phyloP scores from a whole-genome alignment of 192 early-diverging fungal genomes.

The Coemansia sp. region DNA sequence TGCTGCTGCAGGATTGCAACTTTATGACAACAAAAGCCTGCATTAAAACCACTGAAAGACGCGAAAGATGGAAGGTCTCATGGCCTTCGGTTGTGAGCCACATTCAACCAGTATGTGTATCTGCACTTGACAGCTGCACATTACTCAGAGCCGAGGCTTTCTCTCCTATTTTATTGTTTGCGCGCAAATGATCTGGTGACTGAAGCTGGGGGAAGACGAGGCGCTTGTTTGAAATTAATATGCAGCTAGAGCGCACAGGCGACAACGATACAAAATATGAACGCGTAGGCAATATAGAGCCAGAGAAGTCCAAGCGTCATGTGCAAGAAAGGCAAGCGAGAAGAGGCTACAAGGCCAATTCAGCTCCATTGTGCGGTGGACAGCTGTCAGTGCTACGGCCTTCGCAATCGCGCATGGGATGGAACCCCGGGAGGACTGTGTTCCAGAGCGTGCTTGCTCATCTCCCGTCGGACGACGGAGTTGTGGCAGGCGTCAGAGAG shows the following conservation, averaged over 20 bases:
- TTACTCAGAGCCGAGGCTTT: neutral
- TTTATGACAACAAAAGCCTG: neutral
- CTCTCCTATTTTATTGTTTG: neutral
- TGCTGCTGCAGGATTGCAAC: neutral
- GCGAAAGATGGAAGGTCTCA: neutral
- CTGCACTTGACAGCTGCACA: neutral
- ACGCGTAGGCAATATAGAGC: neutral
- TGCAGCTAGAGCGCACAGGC: neutral
- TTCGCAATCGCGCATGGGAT: slow-evolving; percentile 19
- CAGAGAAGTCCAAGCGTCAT: no score
- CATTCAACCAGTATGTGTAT: neutral
- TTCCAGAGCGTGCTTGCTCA: neutral
- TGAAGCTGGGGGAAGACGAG: neutral
- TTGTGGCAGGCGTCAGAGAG: neutral
- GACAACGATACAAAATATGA: neutral
- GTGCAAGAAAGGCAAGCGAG: no score
- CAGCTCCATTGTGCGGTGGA: no score
- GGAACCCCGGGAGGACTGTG: slow-evolving; percentile 7
- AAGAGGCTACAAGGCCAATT: no score
- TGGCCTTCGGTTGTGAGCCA: neutral
- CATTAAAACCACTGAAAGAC: neutral
- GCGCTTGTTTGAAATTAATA: slow-evolving; percentile 2
- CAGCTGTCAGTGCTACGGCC: slow-evolving; percentile 1
- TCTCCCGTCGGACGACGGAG: neutral
- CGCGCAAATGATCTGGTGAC: neutral